Conservation (phyloP, 2,329 filamentous ascomycete species). For the Lasiodiplodia theobromae region DNA sequence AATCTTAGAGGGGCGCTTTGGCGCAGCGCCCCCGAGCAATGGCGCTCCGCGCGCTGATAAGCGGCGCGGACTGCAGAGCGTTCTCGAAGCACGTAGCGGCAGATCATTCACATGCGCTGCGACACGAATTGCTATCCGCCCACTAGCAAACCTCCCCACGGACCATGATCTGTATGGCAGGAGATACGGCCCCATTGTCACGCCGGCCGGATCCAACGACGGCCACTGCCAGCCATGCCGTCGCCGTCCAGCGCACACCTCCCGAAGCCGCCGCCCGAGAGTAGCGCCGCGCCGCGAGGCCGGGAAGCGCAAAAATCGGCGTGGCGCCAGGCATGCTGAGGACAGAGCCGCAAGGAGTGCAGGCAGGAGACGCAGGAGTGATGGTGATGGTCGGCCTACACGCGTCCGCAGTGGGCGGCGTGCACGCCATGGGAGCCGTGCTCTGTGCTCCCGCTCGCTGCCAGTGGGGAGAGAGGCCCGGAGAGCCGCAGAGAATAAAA, state of each 20-base stretch:
- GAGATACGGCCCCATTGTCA: constrained; percentile 25
- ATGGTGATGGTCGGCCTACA: constrained; percentile 26
- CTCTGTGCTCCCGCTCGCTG: constrained; percentile 4
- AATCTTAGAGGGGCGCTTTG: constrained; percentile 1
- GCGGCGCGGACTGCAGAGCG: constrained; percentile 26
- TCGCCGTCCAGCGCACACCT: neutral
- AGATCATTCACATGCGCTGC: constrained; percentile 26
- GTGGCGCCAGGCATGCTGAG: neutral
- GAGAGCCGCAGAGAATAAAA: neutral
- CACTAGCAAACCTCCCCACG: neutral
- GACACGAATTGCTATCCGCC: constrained; percentile 15
- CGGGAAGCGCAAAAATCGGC: constrained; percentile 2
- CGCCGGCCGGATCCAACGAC: constrained; percentile 14
- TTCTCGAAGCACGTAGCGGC: constrained; percentile 28
- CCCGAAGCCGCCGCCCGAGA: constrained; percentile 11
- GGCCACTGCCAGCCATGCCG: neutral
- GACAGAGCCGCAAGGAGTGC: neutral
- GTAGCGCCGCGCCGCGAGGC: neutral
- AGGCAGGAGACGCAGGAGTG: neutral
- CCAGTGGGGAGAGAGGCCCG: neutral
- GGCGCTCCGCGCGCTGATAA: constrained; percentile 11
- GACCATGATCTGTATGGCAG: constrained; percentile 25
- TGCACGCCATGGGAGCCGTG: constrained; percentile 20
- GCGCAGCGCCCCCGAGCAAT: neutral
- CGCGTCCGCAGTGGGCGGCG: constrained; percentile 1